Evolutionary conservation across 2,329 filamentous ascomycete genomes (phyloP).

Genomic region (Bipolaris gigantea): DNA sequence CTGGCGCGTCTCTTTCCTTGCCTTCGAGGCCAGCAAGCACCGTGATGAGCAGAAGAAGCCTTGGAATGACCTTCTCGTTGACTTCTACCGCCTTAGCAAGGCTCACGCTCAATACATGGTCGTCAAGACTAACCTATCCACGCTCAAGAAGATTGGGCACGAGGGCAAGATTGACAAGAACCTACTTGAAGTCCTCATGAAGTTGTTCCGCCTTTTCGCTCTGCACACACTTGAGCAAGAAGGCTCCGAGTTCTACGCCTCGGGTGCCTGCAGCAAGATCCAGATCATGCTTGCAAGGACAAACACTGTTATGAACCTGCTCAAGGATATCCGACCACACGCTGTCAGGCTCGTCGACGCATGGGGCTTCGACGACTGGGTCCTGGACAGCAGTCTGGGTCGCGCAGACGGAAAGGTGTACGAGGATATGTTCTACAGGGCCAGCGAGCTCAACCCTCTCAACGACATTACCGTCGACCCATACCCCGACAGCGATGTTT

Average conservation of each 20-base stretch:
- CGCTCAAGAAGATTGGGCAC: slow-evolving; percentile 60
- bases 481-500: slow-evolving; percentile 63
- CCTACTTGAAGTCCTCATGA: slow-evolving; percentile 63
- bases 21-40: slow-evolving; percentile 74
- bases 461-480: slow-evolving; percentile 73
- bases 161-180: slow-evolving; percentile 59
- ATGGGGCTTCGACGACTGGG: slow-evolving; percentile 79
- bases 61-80: slow-evolving; percentile 74
- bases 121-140: slow-evolving; percentile 77
- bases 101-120: slow-evolving; percentile 77
- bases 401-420: slow-evolving; percentile 75
- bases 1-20: slow-evolving; percentile 73
- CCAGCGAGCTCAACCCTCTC: slow-evolving; percentile 71
- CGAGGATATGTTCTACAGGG: slow-evolving; percentile 73
- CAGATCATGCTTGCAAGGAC: slow-evolving; percentile 72
- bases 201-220: slow-evolving; percentile 67
- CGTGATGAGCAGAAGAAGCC: slow-evolving; percentile 73
- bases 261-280: slow-evolving; percentile 67
- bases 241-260: slow-evolving; percentile 72
- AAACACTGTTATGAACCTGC: slow-evolving; percentile 67
- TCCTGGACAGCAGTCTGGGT: slow-evolving; percentile 71
- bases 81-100: slow-evolving; percentile 76
- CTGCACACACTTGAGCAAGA: slow-evolving; percentile 69
- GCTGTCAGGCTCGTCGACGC: slow-evolving; percentile 71
- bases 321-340: slow-evolving; percentile 73